Conservation (phyloP, 805 yeast genomes). For the Yamadazyma endophytica region DNA sequence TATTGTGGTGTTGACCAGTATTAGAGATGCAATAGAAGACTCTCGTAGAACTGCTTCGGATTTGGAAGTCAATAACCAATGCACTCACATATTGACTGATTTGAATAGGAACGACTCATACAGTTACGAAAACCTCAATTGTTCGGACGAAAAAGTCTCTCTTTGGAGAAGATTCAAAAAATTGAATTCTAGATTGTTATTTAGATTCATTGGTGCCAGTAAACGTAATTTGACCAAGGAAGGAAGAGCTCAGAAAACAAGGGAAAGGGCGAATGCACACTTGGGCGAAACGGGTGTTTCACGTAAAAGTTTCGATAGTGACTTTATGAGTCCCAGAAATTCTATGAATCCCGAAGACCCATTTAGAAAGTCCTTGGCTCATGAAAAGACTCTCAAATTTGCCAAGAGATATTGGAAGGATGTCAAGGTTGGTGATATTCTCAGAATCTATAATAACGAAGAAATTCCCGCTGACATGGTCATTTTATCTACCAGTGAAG, state of each 20-base stretch:
- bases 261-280: slow-evolving; percentile 10
- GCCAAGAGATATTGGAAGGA: slow-evolving; percentile 56
- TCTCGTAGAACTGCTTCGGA: slow-evolving; percentile 62
- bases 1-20: slow-evolving; percentile 68
- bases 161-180: slow-evolving; percentile 71
- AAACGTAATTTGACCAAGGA: slow-evolving; percentile 29
- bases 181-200: slow-evolving; percentile 27
- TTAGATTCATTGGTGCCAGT: slow-evolving; percentile 21
- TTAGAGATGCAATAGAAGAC: slow-evolving; percentile 78
- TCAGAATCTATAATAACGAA: slow-evolving; percentile 64
- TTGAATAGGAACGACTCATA: slow-evolving; percentile 18
- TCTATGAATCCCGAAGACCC: slow-evolving; percentile 14
- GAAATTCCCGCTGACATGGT: slow-evolving; percentile 76
- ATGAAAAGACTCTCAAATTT: slow-evolving; percentile 26
- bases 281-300: slow-evolving; percentile 6
- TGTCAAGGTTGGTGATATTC: slow-evolving; percentile 69
- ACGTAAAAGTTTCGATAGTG: slow-evolving; percentile 34
- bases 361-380: slow-evolving; percentile 14
- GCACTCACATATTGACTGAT: slow-evolving; percentile 56
- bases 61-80: slow-evolving; percentile 66
- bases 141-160: slow-evolving; percentile 59
- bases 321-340: slow-evolving; percentile 11
- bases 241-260: slow-evolving; percentile 29
- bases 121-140: slow-evolving; percentile 49
- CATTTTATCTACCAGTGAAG: slow-evolving; percentile 63